Evolutionary conservation across 2,329 filamentous ascomycete genomes (phyloP).

Genomic region (Cladosporium phlei): DNA sequence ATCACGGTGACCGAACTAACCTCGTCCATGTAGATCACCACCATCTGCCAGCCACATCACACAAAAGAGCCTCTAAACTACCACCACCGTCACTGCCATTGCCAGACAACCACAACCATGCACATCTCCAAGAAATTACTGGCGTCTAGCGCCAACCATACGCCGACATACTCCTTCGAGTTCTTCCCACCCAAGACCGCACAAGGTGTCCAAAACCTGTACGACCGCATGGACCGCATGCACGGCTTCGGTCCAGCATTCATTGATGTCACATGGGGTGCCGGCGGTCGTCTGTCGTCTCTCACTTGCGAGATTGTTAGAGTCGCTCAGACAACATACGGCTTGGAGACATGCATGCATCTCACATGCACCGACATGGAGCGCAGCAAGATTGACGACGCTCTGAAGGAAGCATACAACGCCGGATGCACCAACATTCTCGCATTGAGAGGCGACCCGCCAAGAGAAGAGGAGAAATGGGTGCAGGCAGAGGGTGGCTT

Average conservation of each 20-base stretch:
- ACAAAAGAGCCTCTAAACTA: not conserved
- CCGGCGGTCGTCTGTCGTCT: slow-evolving; percentile 83
- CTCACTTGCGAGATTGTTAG: slow-evolving; percentile 97
- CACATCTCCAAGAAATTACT: slow-evolving; percentile 90
- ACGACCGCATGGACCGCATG: slow-evolving; percentile 99
- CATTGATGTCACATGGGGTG: slow-evolving; percentile 98
- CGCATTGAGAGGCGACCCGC: slow-evolving; percentile 87
- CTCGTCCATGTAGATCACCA: slow-evolving; percentile 11
- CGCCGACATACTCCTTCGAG: slow-evolving; percentile 95
- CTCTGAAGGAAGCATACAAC: slow-evolving; percentile 82
- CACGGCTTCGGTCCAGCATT: slow-evolving; percentile 89
- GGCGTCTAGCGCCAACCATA: slow-evolving; percentile 70
- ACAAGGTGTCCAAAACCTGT: slow-evolving; percentile 96
- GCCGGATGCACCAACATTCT: slow-evolving; percentile 96
- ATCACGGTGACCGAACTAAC: slow-evolving; percentile 12
- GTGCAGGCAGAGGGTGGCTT: slow-evolving; percentile 81
- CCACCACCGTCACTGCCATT: not conserved
- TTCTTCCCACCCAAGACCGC: slow-evolving; percentile 98
- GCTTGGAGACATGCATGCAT: slow-evolving; percentile 98
- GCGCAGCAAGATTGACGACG: slow-evolving; percentile 81
- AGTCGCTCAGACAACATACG: slow-evolving; percentile 90
- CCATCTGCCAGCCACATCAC: not conserved
- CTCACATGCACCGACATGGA: slow-evolving; percentile 98
- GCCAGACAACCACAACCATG: slow-evolving; percentile 51
- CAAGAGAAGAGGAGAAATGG: slow-evolving; percentile 91